Evolutionary conservation across 2,329 filamentous ascomycete species (phyloP).

Genomic region (Chaetomiaceae sp.): DNA sequence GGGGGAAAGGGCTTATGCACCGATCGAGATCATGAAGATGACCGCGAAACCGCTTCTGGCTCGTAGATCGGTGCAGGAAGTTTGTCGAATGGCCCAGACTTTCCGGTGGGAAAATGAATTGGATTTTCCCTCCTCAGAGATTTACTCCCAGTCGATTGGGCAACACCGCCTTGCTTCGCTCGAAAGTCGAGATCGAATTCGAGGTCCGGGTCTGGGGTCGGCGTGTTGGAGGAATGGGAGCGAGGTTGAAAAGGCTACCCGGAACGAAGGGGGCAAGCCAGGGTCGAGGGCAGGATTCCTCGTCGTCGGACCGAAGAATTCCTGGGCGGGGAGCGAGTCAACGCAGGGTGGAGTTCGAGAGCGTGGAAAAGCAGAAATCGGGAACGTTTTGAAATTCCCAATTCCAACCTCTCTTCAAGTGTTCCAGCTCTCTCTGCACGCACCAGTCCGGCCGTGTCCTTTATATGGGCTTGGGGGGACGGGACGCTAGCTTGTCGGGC

Average conservation of each 20-base stretch:
- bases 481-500: slow-evolving; percentile 28
- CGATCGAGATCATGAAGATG: slow-evolving; percentile 27
- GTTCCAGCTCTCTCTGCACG: slow-evolving; percentile 15
- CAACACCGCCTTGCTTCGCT: slow-evolving; percentile 11
- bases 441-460: slow-evolving; percentile 26
- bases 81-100: not conserved
- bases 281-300: slow-evolving; percentile 38
- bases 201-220: slow-evolving; percentile 13
- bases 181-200: not conserved
- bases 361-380: slow-evolving; percentile 16
- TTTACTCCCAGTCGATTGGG: not conserved
- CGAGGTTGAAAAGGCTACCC: slow-evolving; percentile 9
- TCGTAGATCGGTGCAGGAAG: slow-evolving; percentile 5
- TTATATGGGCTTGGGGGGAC: slow-evolving; percentile 28
- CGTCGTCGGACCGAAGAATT: slow-evolving; percentile 42
- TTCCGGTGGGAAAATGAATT: slow-evolving; percentile 7
- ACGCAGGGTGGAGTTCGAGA: slow-evolving; percentile 19
- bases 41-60: slow-evolving; percentile 11
- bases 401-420: slow-evolving; percentile 15
- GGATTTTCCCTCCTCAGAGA: not conserved
- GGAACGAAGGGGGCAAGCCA: slow-evolving; percentile 35
- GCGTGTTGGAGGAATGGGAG: slow-evolving; percentile 7
- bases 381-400: slow-evolving; percentile 14
- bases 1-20: slow-evolving; percentile 22
- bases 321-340: slow-evolving; percentile 17